Conservation (phyloP, 2,329 filamentous ascomycete genomes). For the Dactylellina cionopaga region DNA sequence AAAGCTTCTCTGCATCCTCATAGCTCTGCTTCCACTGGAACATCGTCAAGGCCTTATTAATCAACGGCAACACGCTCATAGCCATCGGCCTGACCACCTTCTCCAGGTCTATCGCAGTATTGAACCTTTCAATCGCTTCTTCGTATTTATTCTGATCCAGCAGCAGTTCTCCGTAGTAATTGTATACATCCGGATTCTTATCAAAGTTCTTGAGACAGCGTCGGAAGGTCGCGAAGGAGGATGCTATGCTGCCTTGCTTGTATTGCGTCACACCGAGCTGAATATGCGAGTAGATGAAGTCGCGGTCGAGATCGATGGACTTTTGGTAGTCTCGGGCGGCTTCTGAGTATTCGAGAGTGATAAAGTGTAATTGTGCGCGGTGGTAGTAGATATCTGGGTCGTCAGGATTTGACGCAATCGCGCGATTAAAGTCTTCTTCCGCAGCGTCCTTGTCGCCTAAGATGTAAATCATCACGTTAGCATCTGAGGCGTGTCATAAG, state of each 20-base stretch:
- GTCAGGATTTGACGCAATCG: conserved; percentile 81
- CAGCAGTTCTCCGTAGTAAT: conserved; percentile 97
- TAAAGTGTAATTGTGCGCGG: conserved; percentile 97
- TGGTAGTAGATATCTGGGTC: conserved; percentile 99
- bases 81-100: conserved; percentile 90
- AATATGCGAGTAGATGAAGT: conserved; percentile 99
- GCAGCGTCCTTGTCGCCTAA: conserved; percentile 84
- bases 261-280: conserved; percentile 99
- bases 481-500: neutral
- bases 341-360: conserved; percentile 89
- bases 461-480: conserved; percentile 56
- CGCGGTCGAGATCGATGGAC: conserved; percentile 93
- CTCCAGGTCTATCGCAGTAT: conserved; percentile 98
- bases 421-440: conserved; percentile 81
- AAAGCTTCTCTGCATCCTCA: conserved; percentile 90
- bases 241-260: conserved; percentile 98
- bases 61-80: conserved; percentile 96
- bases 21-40: conserved; percentile 99
- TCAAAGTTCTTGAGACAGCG: conserved; percentile 98
- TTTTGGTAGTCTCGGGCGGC: conserved; percentile 99
- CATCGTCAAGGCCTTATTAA: conserved; percentile 96
- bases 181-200: conserved; percentile 96
- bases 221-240: conserved; percentile 97
- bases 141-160: conserved; percentile 95
- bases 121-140: conserved; percentile 97